Percentiles rank a stretch among this genome's conserved stretches.
Evolutionary conservation across 371 early-diverging fungal species (phyloP).

Genomic region (Dinochytrium kinnereticum): DNA sequence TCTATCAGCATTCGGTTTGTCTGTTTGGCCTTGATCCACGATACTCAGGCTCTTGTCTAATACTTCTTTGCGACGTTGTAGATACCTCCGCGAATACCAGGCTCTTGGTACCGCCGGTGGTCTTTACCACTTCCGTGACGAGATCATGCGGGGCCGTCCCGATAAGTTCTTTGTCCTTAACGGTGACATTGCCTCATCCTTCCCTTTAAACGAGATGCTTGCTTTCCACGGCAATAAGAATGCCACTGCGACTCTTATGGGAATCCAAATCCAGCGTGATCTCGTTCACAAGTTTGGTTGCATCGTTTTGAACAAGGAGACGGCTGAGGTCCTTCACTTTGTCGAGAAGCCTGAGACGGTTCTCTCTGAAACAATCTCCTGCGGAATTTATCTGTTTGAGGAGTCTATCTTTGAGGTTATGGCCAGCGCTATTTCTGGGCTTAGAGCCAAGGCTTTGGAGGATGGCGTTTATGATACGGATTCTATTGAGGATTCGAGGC

Average conservation of each 20-base stretch:
- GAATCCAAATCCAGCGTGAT: conserved; percentile 65
- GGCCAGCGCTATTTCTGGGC: conserved; percentile 72
- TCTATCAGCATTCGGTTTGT: conserved; percentile 82
- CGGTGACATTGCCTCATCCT: conserved; percentile 92
- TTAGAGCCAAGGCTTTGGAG: conserved; percentile 57
- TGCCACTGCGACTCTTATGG: conserved; percentile 53
- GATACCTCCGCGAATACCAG: conserved; percentile 96
- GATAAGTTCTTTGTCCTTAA: conserved; percentile 93
- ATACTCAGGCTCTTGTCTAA: conserved; percentile 13
- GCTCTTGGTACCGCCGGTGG: conserved; percentile 97
- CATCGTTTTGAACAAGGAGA: conserved; percentile 84
- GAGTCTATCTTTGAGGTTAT: conserved; percentile 84
- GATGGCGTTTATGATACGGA: conserved; percentile 53
- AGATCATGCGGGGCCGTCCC: conserved; percentile 88
- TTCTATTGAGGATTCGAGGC: conserved; percentile 31
- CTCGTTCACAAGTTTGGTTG: conserved; percentile 89
- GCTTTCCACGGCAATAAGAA: conserved; percentile 76
- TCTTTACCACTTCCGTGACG: conserved; percentile 96
- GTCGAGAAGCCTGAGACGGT: conserved; percentile 97
- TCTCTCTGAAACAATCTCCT: conserved; percentile 90
- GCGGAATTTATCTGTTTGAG: conserved; percentile 92
- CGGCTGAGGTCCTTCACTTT: conserved; percentile 90
- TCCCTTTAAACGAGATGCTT: conserved; percentile 89
- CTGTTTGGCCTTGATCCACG: neutral
- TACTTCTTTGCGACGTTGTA: conserved; percentile 47